Percentiles rank a stretch among this genome's conserved stretches.
phyloP scores from a whole-genome alignment of 805 yeast species.

The Phaffomyces antillensis region DNA sequence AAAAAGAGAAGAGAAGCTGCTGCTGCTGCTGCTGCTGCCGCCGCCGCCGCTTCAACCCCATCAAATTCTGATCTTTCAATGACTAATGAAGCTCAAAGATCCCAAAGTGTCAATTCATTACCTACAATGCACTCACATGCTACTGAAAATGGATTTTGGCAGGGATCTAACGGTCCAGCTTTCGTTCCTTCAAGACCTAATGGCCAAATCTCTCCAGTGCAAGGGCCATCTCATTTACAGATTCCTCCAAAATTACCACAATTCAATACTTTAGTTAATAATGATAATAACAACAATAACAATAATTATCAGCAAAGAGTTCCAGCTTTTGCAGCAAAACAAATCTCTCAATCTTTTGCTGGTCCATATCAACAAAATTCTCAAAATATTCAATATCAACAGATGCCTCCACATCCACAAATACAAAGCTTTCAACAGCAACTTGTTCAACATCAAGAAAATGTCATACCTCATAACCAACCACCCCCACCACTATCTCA shows the following conservation, averaged over 20 bases:
- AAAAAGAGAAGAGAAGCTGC: constrained; percentile 23
- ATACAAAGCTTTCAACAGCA: constrained; percentile 16
- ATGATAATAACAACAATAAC: not conserved
- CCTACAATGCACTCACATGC: constrained; percentile 2
- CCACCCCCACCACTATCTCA: not conserved
- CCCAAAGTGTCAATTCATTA: constrained; percentile 1
- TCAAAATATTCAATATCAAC: constrained; percentile 8
- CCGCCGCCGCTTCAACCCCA: not conserved
- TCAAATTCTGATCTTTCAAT: not conserved
- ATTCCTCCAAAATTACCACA: constrained; percentile 8
- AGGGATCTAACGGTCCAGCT: constrained; percentile 1
- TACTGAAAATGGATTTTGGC: constrained; percentile 5
- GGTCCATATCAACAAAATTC: constrained; percentile 9
- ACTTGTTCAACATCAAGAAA: constrained; percentile 22
- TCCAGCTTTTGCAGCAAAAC: not conserved
- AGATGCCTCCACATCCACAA: constrained; percentile 14
- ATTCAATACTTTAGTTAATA: not conserved
- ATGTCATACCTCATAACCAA: constrained; percentile 1
- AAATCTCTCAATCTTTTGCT: constrained; percentile 14
- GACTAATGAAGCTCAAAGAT: not conserved
- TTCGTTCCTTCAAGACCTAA: not conserved
- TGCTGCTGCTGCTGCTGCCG: constrained; percentile 15
- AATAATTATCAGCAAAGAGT: not conserved
- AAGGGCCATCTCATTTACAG: constrained; percentile 12
- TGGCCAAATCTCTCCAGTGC: not conserved